These are phyloP conservation scores for Ligustrum vulgare DNA, from an alignment of 257 asterid species.

Conservation along the genomic window DNA sequence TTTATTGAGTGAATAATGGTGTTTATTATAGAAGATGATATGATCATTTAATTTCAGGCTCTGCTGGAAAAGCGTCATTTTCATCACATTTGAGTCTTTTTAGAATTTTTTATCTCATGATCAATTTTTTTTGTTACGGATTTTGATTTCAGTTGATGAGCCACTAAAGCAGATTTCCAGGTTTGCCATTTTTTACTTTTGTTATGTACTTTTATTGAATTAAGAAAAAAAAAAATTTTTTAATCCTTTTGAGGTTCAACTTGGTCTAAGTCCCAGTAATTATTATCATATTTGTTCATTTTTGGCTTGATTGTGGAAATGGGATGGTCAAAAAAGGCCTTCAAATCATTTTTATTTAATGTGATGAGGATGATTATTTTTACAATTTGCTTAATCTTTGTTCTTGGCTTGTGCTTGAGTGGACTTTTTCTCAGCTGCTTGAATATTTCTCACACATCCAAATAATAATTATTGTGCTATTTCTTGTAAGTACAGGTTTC, in stretches of 20 bases:
- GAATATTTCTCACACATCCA: neutral
- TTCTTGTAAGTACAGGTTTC: neutral
- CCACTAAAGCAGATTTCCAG: constrained; percentile 59
- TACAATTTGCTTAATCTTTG: constrained; percentile 2
- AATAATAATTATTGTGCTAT: neutral
- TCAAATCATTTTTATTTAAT: constrained; percentile 21
- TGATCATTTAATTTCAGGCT: constrained; percentile 56
- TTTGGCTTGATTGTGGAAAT: constrained; percentile 10
- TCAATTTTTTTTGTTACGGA: constrained; percentile 13
- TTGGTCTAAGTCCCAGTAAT: neutral
- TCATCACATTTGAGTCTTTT: constrained; percentile 8
- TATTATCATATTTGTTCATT: neutral
- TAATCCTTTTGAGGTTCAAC: neutral
- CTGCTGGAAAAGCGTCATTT: constrained; percentile 56
- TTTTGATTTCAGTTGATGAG: constrained; percentile 63
- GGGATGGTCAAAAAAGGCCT: constrained; percentile 22
- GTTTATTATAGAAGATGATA: constrained; percentile 64
- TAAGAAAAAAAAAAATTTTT: too few relatives aligned
- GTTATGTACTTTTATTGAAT: neutral
- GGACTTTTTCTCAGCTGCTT: neutral
- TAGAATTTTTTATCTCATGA: constrained; percentile 37
- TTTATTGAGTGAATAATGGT: constrained; percentile 44
- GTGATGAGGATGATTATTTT: neutral
- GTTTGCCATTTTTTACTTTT: constrained; percentile 43
- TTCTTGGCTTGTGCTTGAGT: constrained; percentile 14